These are phyloP conservation scores for Kernera saxatilis DNA, from an alignment of 345 rosid genomes.

Conservation along the genomic window DNA sequence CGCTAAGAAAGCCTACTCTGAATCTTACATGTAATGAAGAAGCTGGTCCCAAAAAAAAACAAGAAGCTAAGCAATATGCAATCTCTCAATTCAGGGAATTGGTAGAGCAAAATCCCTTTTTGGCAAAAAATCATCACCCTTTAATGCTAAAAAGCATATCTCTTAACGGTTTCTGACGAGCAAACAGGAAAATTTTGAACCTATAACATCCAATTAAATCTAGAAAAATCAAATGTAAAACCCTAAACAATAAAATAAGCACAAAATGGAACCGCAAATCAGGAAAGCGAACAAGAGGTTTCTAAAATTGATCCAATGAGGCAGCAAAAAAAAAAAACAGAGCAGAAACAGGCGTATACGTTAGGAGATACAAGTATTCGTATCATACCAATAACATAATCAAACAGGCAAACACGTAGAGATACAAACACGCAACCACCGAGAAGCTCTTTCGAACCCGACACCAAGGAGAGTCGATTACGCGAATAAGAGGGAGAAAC, in stretches of 20 bases:
- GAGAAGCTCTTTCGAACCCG: not conserved
- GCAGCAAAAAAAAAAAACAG: not conserved
- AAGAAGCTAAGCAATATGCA: not conserved
- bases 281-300: not conserved
- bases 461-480: constrained; percentile 6
- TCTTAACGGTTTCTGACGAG: constrained; percentile 7
- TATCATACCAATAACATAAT: not conserved
- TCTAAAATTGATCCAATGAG: constrained; percentile 7
- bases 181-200: not conserved
- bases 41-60: not conserved
- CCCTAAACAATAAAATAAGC: not conserved
- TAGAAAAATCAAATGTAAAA: not conserved
- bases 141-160: not conserved
- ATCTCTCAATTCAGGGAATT: not conserved
- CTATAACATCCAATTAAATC: not conserved
- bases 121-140: not conserved
- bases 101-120: not conserved
- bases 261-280: not conserved
- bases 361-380: not conserved
- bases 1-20: not conserved
- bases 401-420: not conserved
- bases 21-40: not conserved
- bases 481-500: not conserved
- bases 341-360: constrained; percentile 1
- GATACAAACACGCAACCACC: constrained; percentile 2